Evolutionary conservation across 495 filamentous ascomycete species (phyloP), one percentile per base, ranked within the genome.

Genomic region (Mytilinidion resinicola): DNA sequence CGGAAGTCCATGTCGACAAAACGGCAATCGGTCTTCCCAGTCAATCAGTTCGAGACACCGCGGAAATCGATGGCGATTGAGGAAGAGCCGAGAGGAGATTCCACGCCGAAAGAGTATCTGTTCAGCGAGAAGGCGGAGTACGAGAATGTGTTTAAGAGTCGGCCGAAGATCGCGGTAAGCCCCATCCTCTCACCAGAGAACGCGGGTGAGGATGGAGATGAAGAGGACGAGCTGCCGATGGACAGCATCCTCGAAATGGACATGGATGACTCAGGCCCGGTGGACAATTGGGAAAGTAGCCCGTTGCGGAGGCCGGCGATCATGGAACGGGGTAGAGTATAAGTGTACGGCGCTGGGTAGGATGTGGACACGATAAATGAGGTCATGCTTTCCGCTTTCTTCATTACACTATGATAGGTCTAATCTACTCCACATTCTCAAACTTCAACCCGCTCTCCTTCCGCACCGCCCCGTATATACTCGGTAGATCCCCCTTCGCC

Each of bases 131-230:
- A 85, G 51, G 84, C 84, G 14, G 87, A 88, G 62, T 91, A 93
- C 67, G 85, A 87, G 49, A 87, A 85, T 51, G 85, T 96, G 1
- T 96, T 96, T 72, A 90, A 84, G 72, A 90, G 88, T 39, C 72
- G 91, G 59, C 91, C 91, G 1, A 87, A 85, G 61, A 78, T 96
- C 54, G 86, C 84, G 53, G 77, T 77, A 7, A 95, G 90, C 72
- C 88, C 89, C n/a, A 70, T 83, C 7, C 61, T 59, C 19, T 48
- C 59, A 34, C 52, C 59, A 10, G 10, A 36, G 21, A 9, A 17
- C 9, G 55, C 19, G 14, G 30, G 50, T n/a, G 53, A 1, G 4
- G 39, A 34, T 30, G 39, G 25, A 1, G 46, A 48, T 14, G 48
- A 19, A 14, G 61, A 55, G n/a, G 51, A 64, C 8, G 56, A 55